A percentile compares a stretch with the other conserved stretches of the same genome.
phyloP scores from a whole-genome alignment of 257 asterid genomes.

The Gentiana straminea region DNA sequence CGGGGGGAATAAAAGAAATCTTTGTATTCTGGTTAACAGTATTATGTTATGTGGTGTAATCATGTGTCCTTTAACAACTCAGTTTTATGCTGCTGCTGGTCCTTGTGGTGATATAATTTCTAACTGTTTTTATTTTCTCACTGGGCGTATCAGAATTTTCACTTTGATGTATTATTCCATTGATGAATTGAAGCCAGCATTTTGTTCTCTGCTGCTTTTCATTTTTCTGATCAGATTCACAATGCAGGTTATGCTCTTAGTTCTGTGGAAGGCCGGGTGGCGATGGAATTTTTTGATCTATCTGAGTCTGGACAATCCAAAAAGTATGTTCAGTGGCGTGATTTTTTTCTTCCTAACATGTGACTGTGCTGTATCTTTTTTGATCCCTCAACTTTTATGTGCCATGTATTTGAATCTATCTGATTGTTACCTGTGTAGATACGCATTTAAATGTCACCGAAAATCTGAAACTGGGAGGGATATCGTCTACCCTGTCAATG shows the following conservation, averaged over 20 bases:
- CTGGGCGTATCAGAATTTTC: no score
- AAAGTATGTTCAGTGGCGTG: constrained; percentile 38
- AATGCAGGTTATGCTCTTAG: constrained; percentile 90
- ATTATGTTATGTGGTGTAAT: no score
- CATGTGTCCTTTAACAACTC: background rate
- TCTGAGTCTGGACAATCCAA: constrained; percentile 74
- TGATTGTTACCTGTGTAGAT: constrained; percentile 32
- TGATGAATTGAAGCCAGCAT: background rate
- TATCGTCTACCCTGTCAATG: constrained; percentile 79
- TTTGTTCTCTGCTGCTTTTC: background rate
- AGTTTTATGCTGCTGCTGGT: constrained; percentile 10
- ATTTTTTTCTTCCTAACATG: background rate
- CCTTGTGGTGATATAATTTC: constrained; percentile 9
- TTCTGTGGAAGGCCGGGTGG: constrained; percentile 90
- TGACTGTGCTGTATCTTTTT: no score
- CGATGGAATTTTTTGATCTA: constrained; percentile 83
- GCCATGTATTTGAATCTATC: no score
- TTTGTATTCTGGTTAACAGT: no score
- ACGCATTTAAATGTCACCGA: constrained; percentile 86
- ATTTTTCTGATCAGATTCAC: no score
- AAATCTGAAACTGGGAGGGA: constrained; percentile 82
- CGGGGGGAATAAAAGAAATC: no score
- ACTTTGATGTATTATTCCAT: background rate
- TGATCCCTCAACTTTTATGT: no score
- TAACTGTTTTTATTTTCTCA: background rate